Base-by-base conservation (phyloP, 1,139 yeast species). In the Fermentozyma sake region DNA sequence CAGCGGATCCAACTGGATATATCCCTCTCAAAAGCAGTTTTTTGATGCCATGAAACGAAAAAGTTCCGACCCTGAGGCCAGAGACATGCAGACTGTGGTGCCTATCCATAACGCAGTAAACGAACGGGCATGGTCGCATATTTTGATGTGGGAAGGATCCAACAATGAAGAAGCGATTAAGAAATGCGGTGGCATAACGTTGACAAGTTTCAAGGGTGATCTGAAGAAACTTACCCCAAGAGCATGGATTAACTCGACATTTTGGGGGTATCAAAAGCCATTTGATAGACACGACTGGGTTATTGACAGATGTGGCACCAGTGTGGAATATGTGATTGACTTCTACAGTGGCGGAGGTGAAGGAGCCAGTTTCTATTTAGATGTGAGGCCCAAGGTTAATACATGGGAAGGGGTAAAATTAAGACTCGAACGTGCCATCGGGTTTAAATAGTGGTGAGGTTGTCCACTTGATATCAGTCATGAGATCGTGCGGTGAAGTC, bases 271-370 rank as follows among this genome's bases (percentile, higher is more conserved):
- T 37, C 76, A 76, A 29, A 72, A 72, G 38, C 98, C 98, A 0
- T 91, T 91, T 58, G 98, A 91, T 57, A 72, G 98, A 45, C 98
- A 91, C 52, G 98, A 91, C 57, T 91, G 98, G 98, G 64, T 72
- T 8, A 71, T 91, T n/a, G 79, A 83, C 46, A 65, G 97, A 30
- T 85, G 96, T 54, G 97, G 97, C 2, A 71, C 63, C 10, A 71
- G 72, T 30, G 72, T 91, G 11, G 96, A 87, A 30, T 91, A 91
- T 46, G 96, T 91, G 24, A 89, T 91, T 48, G 98, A 91, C 53
- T 91, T 86, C 52, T 91, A 91, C 55, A 58, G 81, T 9, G 84
- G 85, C 6, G 71, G 70, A 31, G 72, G 75, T 3, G 65, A 67
- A 16, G 51, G 62, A 55, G 58, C 86, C 75, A 72, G 80, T 36